Conservation (phyloP, 2,329 filamentous ascomycete species). For the Fusarium nematophilum region DNA sequence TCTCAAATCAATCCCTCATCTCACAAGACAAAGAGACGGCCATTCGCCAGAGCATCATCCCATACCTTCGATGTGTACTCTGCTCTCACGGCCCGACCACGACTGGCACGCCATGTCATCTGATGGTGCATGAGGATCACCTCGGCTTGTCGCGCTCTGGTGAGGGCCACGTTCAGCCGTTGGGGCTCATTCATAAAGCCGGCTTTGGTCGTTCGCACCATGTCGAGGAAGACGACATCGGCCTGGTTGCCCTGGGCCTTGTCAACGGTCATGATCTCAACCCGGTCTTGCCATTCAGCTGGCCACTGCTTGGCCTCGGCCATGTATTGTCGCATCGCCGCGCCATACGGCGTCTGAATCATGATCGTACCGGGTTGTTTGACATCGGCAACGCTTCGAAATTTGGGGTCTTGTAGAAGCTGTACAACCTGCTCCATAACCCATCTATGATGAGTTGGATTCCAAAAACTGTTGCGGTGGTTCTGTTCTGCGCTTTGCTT, state of each 20-base stretch:
- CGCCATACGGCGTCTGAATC: conserved; percentile 58
- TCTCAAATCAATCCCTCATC: background rate
- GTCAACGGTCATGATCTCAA: conserved; percentile 58
- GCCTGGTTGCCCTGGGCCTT: conserved; percentile 60
- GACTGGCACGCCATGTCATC: conserved; percentile 45
- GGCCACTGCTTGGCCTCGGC: conserved; percentile 45
- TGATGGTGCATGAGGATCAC: conserved; percentile 57
- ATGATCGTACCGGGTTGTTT: conserved; percentile 52
- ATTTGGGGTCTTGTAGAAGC: conserved; percentile 47
- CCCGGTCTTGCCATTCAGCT: conserved; percentile 42
- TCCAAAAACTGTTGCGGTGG: conserved; percentile 53
- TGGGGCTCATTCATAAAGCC: conserved; percentile 58
- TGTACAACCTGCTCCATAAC: conserved; percentile 47
- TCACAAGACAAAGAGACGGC: conserved; percentile 38
- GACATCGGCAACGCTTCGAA: conserved; percentile 44
- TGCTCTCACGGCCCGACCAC: conserved; percentile 26
- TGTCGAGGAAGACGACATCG: conserved; percentile 60
- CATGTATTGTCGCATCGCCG: conserved; percentile 51
- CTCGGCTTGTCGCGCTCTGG: conserved; percentile 57
- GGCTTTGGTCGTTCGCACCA: conserved; percentile 54
- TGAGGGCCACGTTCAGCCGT: conserved; percentile 59
- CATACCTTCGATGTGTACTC: conserved; percentile 46
- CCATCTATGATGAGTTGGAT: conserved; percentile 53
- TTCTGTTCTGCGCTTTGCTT: conserved; percentile 41
- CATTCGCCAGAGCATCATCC: conserved; percentile 44